Evolutionary conservation across 2,329 filamentous ascomycete genomes (phyloP), one percentile per base, ranked within the genome.

Genomic region (Elsinoe batatas): DNA sequence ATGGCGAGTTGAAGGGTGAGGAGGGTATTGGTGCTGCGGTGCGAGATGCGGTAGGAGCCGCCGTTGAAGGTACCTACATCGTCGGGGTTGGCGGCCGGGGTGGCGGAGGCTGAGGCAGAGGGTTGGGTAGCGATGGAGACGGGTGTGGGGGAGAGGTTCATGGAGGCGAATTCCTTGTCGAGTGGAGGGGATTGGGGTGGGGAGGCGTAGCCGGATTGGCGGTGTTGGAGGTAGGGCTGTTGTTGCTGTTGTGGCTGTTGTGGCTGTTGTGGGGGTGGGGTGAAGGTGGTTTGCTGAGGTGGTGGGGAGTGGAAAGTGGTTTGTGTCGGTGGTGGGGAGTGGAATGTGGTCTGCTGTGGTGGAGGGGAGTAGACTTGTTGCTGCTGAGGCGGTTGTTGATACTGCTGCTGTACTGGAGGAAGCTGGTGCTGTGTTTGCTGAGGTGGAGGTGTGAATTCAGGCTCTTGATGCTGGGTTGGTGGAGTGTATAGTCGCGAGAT

Each of bases 61-160:
- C 93, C 93, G 67, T 97, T 97, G 76, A 97, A 98, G 0, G 87
- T 93, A n/a, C 93, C 93, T 1, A 95, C 82, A 63, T 95, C 91
- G 69, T 97, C 93, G 10, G 64, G 30, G 0, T 79, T 78, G 0
- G 84, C 74, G 5, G 76, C 68, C 60, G 91, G 90, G 57, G 85
- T 79, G 2, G 72, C 73, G 35, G 69, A 67, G 2, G 73, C 47
- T 64, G 61, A 35, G 63, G 61, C n/a, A 65, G 67, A 56, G 65
- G 67, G 55, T 64, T 61, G 30, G 57, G 57, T 57, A 53, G 59
- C 53, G 20, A 64, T 12, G 70, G 71, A 47, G 47, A 51, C 33
- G 3, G 47, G 47, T 2, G 47, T 51, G 2, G 47, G 72, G 70
- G 58, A 64, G 59, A 58, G 70, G 56, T 62, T 72, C 61, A 66